A percentile compares a stretch with the other conserved stretches of the same genome.
phyloP scores from a whole-genome alignment of 495 filamentous ascomycete species.

The Hypoxylon intermedium region DNA sequence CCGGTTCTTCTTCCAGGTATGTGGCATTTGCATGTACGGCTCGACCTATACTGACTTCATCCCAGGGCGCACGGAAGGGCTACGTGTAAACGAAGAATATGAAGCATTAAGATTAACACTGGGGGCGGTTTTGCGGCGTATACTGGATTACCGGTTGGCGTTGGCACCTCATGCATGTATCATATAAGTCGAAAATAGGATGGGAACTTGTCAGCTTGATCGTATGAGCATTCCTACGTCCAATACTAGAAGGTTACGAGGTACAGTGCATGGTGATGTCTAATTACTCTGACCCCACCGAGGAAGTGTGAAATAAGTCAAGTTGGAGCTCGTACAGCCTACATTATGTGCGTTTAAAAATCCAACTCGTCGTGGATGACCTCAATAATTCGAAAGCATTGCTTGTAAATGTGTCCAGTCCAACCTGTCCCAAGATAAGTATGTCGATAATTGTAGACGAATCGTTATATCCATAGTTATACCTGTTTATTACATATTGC shows the following conservation, averaged over 20 bases:
- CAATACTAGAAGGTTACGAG: neutral
- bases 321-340: no score
- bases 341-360: no score
- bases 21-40: conserved; percentile 24
- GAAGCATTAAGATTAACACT: conserved; percentile 20
- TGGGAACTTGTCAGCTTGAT: conserved; percentile 19
- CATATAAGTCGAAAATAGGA: conserved; percentile 36
- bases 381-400: no score
- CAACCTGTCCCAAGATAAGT: no score
- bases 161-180: conserved; percentile 29
- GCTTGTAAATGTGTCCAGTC: no score
- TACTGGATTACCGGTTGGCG: conserved; percentile 26
- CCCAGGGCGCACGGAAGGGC: conserved; percentile 63
- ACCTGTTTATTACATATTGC: no score
- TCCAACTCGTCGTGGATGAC: no score
- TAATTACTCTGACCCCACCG: no score
- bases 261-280: no score
- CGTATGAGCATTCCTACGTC: conserved; percentile 8
- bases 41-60: conserved; percentile 34
- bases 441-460: no score
- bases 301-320: no score
- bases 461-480: no score
- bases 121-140: conserved; percentile 37
- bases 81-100: conserved; percentile 56
- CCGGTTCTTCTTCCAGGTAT: conserved; percentile 94